phyloP scores from a whole-genome alignment of 768 basidiomycete genomes.

The Boletus bicolor region DNA sequence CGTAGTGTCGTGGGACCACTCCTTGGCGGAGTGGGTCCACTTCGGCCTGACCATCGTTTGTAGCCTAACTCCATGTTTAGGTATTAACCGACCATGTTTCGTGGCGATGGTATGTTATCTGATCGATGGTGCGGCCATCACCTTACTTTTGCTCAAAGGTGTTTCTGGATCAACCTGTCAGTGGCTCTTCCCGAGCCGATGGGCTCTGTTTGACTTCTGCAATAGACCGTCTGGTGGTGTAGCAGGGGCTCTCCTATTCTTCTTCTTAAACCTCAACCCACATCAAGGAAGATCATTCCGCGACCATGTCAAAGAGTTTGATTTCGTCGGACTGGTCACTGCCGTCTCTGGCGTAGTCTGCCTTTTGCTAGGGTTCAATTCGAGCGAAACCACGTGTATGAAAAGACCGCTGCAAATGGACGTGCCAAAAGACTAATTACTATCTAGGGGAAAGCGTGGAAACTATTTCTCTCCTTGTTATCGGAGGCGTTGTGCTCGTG shows the following conservation, averaged over 20 bases:
- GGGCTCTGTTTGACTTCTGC: background rate
- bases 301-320: slow-evolving; percentile 36
- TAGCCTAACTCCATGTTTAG: slow-evolving; percentile 10
- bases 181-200: background rate
- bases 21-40: slow-evolving; percentile 32
- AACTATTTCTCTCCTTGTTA: slow-evolving; percentile 37
- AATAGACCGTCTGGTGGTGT: slow-evolving; percentile 36
- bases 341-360: slow-evolving; percentile 36
- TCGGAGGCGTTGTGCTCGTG: slow-evolving; percentile 33
- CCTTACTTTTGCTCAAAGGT: slow-evolving; percentile 23
- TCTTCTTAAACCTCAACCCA: slow-evolving; percentile 36
- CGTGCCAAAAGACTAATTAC: background rate
- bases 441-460: slow-evolving; percentile 27
- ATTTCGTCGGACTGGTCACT: slow-evolving; percentile 38
- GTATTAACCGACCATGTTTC: slow-evolving; percentile 34
- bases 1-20: slow-evolving; percentile 44
- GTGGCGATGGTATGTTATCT: slow-evolving; percentile 38
- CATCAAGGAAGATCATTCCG: slow-evolving; percentile 31
- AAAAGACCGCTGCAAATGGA: background rate
- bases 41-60: background rate
- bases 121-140: background rate
- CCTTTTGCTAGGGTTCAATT: slow-evolving; percentile 39
- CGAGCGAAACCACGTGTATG: slow-evolving; percentile 33
- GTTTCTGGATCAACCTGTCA: slow-evolving; percentile 37
- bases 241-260: slow-evolving; percentile 31